Conservation (phyloP, 345 rosid genomes). For the Cardamine occulta region DNA sequence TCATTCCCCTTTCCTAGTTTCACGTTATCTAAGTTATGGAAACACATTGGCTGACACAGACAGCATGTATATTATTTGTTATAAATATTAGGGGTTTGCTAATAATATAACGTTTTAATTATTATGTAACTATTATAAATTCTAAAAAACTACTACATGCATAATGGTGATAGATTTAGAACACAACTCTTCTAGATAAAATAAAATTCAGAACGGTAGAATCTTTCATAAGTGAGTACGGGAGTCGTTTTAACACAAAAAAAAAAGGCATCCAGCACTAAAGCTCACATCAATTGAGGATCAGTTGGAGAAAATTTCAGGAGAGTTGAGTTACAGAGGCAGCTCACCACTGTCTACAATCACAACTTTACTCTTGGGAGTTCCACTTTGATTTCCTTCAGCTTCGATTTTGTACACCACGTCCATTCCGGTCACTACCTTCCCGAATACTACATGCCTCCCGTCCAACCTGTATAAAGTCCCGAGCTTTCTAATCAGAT, state of each 20-base stretch:
- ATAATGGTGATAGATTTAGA: background rate
- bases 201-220: background rate
- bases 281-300: background rate
- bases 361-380: conserved; percentile 87
- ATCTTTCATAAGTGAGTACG: conserved; percentile 1
- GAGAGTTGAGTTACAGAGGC: conserved; percentile 53
- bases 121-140: background rate
- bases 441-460: conserved; percentile 89
- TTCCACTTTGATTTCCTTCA: conserved; percentile 82
- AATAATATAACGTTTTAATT: background rate
- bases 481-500: conserved; percentile 19
- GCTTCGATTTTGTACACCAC: conserved; percentile 95
- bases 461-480: conserved; percentile 79
- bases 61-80: background rate
- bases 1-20: background rate
- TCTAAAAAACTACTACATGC: background rate
- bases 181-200: background rate
- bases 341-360: conserved; percentile 93
- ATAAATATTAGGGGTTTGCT: background rate
- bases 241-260: conserved; percentile 10
- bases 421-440: conserved; percentile 92
- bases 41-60: conserved; percentile 19
- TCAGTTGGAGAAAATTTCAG: background rate
- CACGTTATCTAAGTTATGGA: background rate
- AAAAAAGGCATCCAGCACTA: background rate